Evolutionary conservation across 495 filamentous ascomycete species (phyloP), one percentile per base, ranked within the genome.

Genomic region (Neurospora cerealis): DNA sequence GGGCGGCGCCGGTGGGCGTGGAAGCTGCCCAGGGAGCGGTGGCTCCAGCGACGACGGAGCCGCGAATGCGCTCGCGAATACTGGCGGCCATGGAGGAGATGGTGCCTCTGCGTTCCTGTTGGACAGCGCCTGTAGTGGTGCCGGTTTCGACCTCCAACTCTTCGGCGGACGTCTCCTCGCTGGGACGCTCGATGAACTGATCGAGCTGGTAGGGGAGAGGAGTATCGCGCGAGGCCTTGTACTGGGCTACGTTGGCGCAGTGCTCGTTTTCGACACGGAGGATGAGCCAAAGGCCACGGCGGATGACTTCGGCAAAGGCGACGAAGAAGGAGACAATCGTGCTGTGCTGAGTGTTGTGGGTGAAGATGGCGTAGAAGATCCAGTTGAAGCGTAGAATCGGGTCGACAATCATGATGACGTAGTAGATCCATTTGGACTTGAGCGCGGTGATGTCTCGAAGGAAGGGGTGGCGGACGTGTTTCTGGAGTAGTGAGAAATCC

Each of bases 261-360:
- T 98, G 95, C 75, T 99, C 96, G 78, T 99, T 99, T 81, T 99
- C 96, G 46, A 99, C 94, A 37, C 96, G 93, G 78, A 98, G 93
- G 11, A 98, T 83, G 2, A 90, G 89, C 96, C 96, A 99, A 70
- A 97, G 87, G 60, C 94, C 94, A 75, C 96, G 85, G 10, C 96
- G 88, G 36, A 87, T 86, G 10, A 97, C 89, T 79, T 99, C 96
- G 2, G 91, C 89, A 19, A 96, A 82, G 9, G 88, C 83, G 39
- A 98, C 85, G 7, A 92, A 69, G 81, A 98, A 98, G 36, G 90
- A 92, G 34, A 93, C 85, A 9, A 93, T 74, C 19, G 92, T 91
- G 10, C 89, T 93, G 79, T 98, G 94, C 79, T 97, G 95, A 21
- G 90, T 82, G 73, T 97, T 87, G 70, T 88, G 80, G 9, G 88